Evolutionary conservation across 352 stramenopile genomes (phyloP), one percentile per base, ranked within the genome.

Genomic region (Saprolegnia diclina): DNA sequence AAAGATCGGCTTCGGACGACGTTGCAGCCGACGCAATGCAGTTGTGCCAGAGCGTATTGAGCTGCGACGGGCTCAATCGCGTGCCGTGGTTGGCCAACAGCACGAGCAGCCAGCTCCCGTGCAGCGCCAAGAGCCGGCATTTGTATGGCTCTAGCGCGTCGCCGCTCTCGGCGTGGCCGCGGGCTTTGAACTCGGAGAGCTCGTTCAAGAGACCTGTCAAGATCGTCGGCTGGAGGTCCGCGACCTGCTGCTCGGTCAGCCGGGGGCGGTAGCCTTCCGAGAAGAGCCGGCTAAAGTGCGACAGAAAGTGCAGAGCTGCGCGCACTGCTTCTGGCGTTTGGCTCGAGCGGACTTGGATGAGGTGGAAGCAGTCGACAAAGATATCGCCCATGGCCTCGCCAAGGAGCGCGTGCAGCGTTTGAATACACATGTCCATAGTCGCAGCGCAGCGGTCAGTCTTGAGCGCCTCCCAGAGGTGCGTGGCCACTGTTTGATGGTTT

Each of bases 71-170:
- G 11, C 9, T 50, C 18, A 22, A 4, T 4, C 52, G 57, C 50
- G 46, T 48, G 32, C 29, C 7, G 53, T 44, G 13, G 26, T 44
- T 52, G 35, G 14, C 38, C n/a, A 52, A 21, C 6, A 26, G 21
- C 16, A 80, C 76, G 3, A 90, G 26, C 14, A 90, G 70, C 81
- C 83, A 88, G 13, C 73, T 75, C 11, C 73, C 77, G 61, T 83
- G 79, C 24, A 92, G 67, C 5, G 82, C 85, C 11, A 89, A 68
- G n/a, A 92, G 57, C 0, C 75, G 81, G n/a, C 64, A 67, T 57
- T 83, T 87, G 26, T 81, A 70, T 19, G 73, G 65, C 53, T 71
- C 72, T 52, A 82, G 61, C 24, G 24, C 11, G 44, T 77, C 26
- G 40, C 52, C 18, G 2, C 11, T 19, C 21, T 13, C 29, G 14